Conservation (phyloP, 2,329 filamentous ascomycete species). For the Ophiostoma ulmi region DNA sequence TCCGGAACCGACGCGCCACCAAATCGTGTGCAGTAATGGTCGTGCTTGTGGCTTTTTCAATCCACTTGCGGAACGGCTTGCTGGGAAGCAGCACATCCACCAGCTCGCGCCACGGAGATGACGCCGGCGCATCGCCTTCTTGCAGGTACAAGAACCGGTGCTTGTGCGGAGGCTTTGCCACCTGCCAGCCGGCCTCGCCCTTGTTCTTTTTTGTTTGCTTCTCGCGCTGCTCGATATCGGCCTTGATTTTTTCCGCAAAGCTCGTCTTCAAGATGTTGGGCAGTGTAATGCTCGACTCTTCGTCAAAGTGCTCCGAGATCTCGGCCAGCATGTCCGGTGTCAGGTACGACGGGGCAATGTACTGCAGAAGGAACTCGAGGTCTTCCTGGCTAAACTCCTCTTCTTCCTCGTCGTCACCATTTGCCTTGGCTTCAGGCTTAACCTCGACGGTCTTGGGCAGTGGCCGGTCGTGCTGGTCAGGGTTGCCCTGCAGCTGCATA, state of each 20-base stretch:
- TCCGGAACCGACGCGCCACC: slow-evolving; percentile 80
- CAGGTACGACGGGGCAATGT: slow-evolving; percentile 83
- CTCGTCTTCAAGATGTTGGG: slow-evolving; percentile 71
- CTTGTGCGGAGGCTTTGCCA: slow-evolving; percentile 88
- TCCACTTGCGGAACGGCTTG: slow-evolving; percentile 81
- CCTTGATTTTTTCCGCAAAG: slow-evolving; percentile 66
- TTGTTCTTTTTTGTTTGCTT: slow-evolving; percentile 31
- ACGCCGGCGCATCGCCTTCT: slow-evolving; percentile 39
- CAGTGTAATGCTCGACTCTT: slow-evolving; percentile 78
- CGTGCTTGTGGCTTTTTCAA: slow-evolving; percentile 74
- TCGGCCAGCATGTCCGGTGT: slow-evolving; percentile 86
- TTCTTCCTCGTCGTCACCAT: slow-evolving; percentile 39
- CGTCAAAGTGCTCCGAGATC: slow-evolving; percentile 71
- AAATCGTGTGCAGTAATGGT: slow-evolving; percentile 68
- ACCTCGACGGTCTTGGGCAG: slow-evolving; percentile 51
- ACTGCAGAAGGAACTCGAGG: slow-evolving; percentile 83
- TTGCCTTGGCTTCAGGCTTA: not conserved
- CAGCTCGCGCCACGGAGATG: slow-evolving; percentile 67
- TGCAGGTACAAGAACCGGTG: slow-evolving; percentile 85
- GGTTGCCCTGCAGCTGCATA: slow-evolving; percentile 86
- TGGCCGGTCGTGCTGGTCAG: slow-evolving; percentile 82
- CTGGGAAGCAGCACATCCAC: slow-evolving; percentile 80
- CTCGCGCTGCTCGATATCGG: slow-evolving; percentile 65
- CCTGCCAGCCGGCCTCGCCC: slow-evolving; percentile 61
- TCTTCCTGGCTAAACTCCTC: slow-evolving; percentile 65